Conservation (phyloP, 1,139 yeast genomes). For the Yamadazyma sp. region DNA sequence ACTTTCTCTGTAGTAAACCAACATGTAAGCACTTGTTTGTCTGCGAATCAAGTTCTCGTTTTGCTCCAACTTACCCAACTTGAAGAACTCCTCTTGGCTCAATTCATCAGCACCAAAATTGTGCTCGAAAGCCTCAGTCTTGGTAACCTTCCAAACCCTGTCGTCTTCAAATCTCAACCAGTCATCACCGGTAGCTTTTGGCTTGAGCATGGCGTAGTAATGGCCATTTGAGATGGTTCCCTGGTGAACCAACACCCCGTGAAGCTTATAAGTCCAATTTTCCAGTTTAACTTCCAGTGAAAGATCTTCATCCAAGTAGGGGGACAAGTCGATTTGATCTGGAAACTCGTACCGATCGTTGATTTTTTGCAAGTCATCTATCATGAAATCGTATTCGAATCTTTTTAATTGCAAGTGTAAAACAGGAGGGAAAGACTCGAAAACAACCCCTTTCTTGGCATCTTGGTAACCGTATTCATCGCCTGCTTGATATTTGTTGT, state of each 20-base stretch:
- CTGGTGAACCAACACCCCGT: constrained; percentile 92
- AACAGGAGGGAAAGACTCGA: constrained; percentile 88
- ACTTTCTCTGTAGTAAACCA: constrained; percentile 80
- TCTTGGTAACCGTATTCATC: constrained; percentile 86
- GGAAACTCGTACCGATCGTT: constrained; percentile 94
- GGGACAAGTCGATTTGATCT: constrained; percentile 73
- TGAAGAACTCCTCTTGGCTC: constrained; percentile 45
- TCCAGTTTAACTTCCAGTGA: constrained; percentile 43
- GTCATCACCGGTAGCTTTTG: constrained; percentile 55
- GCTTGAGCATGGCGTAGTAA: constrained; percentile 90
- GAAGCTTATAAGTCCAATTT: constrained; percentile 77
- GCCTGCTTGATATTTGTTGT: constrained; percentile 92
- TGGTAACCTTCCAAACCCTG: constrained; percentile 83
- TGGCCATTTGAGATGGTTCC: constrained; percentile 97
- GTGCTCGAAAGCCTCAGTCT: constrained; percentile 83
- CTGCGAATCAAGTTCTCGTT: constrained; percentile 67
- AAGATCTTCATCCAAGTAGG: constrained; percentile 68
- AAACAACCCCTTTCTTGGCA: constrained; percentile 95
- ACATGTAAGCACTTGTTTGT: constrained; percentile 95
- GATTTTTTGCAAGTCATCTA: constrained; percentile 85
- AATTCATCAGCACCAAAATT: constrained; percentile 82
- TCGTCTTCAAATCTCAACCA: constrained; percentile 98
- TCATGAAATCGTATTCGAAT: constrained; percentile 90
- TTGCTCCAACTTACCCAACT: constrained; percentile 57
- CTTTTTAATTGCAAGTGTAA: constrained; percentile 89